Conservation (phyloP, 2,329 filamentous ascomycete genomes). For the Emmonsiellopsis sp. region DNA sequence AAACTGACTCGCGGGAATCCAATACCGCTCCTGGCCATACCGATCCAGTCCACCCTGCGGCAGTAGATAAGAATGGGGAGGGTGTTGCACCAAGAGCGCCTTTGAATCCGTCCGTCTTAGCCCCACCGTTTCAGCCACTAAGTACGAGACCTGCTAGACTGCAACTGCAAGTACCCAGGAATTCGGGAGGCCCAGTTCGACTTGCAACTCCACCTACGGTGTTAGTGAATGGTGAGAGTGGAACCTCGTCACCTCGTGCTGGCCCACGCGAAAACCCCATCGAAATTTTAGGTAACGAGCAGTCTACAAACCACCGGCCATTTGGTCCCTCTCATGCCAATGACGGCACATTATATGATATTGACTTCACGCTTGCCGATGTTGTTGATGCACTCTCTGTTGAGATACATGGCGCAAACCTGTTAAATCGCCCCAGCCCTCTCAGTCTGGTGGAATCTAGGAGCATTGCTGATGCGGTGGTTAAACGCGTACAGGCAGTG, state of each 20-base stretch:
- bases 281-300: background rate
- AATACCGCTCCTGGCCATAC: background rate
- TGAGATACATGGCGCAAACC: slow-evolving; percentile 22
- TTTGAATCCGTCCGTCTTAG: background rate
- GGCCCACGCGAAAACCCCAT: background rate
- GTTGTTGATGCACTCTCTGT: slow-evolving; percentile 22
- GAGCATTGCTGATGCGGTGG: slow-evolving; percentile 21
- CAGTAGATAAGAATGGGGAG: background rate
- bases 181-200: slow-evolving; percentile 30
- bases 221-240: slow-evolving; percentile 28
- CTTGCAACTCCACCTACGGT: slow-evolving; percentile 34
- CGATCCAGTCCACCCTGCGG: background rate
- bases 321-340: too few relatives aligned
- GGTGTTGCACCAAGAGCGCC: background rate
- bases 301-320: background rate
- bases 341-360: background rate
- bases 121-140: slow-evolving; percentile 11
- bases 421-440: slow-evolving; percentile 19
- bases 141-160: slow-evolving; percentile 27
- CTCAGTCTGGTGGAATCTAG: slow-evolving; percentile 23
- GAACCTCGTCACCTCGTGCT: slow-evolving; percentile 6
- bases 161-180: slow-evolving; percentile 34
- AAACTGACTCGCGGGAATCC: background rate
- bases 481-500: slow-evolving; percentile 21
- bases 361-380: slow-evolving; percentile 20